These are phyloP conservation scores for Cladophialophora bantiana DNA, from an alignment of 2,329 filamentous ascomycete species.

Conservation along the genomic window DNA sequence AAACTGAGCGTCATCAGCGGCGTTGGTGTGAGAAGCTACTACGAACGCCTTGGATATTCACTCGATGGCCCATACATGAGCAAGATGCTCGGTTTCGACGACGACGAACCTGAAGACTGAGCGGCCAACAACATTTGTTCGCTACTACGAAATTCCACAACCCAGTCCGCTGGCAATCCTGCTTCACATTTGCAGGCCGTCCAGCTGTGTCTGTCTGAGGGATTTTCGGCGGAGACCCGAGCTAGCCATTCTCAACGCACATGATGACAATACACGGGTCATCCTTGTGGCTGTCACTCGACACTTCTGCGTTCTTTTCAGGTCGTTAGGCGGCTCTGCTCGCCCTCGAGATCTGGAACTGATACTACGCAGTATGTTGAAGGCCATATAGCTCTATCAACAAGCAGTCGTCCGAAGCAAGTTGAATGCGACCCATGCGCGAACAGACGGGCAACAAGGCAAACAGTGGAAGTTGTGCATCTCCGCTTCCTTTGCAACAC, in stretches of 20 bases:
- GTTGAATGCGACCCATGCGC: neutral
- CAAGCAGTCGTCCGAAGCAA: neutral
- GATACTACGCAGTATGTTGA: neutral
- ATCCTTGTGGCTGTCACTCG: neutral
- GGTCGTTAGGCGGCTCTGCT: neutral
- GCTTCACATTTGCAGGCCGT: neutral
- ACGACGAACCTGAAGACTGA: conserved; percentile 46
- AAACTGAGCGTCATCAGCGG: conserved; percentile 99
- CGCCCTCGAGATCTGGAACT: neutral
- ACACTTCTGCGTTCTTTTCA: neutral
- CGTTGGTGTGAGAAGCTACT: conserved; percentile 94
- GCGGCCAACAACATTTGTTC: neutral
- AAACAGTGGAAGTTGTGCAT: neutral
- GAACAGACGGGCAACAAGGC: neutral
- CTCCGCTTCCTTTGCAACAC: neutral
- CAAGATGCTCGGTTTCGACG: conserved; percentile 55
- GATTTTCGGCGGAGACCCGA: neutral
- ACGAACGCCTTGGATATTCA: conserved; percentile 89
- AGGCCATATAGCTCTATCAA: neutral
- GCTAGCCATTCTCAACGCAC: neutral
- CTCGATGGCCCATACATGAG: conserved; percentile 86
- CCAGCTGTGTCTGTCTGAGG: neutral
- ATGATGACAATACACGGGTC: neutral
- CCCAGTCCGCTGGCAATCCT: neutral
- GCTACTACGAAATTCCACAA: neutral